Evolutionary conservation across 1,139 yeast genomes (phyloP).

Genomic region (Pneumocystis jirovecii): DNA sequence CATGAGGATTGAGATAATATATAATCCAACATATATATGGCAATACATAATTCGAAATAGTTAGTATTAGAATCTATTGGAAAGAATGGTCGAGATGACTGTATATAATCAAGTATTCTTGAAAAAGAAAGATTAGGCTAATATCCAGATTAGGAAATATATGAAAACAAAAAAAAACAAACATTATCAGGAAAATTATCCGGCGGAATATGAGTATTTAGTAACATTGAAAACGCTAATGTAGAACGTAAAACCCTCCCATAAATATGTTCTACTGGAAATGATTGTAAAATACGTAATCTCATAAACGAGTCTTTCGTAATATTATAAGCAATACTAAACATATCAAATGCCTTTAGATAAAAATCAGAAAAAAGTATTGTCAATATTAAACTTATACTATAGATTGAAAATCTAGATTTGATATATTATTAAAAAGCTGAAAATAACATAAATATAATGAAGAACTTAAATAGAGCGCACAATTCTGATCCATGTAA

Average conservation of each 20-base stretch:
- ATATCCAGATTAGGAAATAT: neutral
- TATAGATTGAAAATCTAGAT: neutral
- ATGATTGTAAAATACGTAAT: neutral
- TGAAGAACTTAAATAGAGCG: neutral
- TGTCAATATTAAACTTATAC: neutral
- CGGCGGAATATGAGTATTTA: neutral
- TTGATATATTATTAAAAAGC: neutral
- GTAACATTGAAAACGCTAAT: neutral
- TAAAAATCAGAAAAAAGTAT: neutral
- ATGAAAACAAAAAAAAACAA: neutral
- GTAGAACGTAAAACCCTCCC: neutral
- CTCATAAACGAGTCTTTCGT: neutral
- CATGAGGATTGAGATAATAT: neutral
- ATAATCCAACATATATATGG: neutral
- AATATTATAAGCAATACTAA: neutral
- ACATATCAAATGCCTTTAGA: neutral
- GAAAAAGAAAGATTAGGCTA: neutral
- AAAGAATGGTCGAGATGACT: neutral
- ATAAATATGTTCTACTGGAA: neutral
- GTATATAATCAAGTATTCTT: neutral
- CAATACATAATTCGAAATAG: neutral
- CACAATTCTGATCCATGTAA: neutral
- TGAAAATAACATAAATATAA: neutral
- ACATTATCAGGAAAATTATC: neutral
- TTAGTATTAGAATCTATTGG: neutral